Percentiles rank a stretch among this genome's conserved stretches.
phyloP scores from a whole-genome alignment of 225 moss, liverwort and hornwort genomes.

The Pseudoscleropodium purum region DNA sequence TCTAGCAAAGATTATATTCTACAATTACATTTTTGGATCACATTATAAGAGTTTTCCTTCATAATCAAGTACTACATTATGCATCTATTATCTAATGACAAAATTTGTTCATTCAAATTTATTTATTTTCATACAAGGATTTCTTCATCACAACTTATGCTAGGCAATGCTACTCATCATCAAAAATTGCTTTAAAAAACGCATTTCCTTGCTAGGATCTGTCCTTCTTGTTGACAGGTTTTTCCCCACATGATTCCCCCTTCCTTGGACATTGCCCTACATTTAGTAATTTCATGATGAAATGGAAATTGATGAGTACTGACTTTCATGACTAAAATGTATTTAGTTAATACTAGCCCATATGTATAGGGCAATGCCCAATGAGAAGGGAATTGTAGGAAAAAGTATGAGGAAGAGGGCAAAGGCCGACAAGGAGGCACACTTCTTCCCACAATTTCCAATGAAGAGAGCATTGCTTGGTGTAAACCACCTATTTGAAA shows the following conservation, averaged over 20 bases:
- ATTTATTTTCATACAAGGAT: background rate
- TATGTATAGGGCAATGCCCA: too few species aligned
- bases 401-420: too few species aligned
- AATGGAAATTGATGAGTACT: background rate
- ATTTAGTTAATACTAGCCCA: background rate
- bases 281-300: background rate
- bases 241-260: too few species aligned
- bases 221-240: too few species aligned
- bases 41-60: rapidly evolving
- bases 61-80: background rate
- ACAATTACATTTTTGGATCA: rapidly evolving
- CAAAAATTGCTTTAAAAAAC: rapidly evolving
- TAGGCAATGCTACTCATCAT: rapidly evolving
- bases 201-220: rapidly evolving
- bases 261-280: rapidly evolving
- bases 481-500: too few species aligned
- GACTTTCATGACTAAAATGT: background rate
- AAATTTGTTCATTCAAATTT: background rate
- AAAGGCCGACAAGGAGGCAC: too few species aligned
- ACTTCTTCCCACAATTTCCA: too few species aligned
- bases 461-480: too few species aligned
- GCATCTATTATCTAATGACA: background rate
- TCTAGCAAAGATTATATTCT: rapidly evolving
- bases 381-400: too few species aligned
- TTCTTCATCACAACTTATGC: rapidly evolving